Percentiles rank a stretch among this genome's conserved stretches.
Evolutionary conservation across 495 filamentous ascomycete genomes (phyloP).

Genomic region (Daldinia bambusicola): DNA sequence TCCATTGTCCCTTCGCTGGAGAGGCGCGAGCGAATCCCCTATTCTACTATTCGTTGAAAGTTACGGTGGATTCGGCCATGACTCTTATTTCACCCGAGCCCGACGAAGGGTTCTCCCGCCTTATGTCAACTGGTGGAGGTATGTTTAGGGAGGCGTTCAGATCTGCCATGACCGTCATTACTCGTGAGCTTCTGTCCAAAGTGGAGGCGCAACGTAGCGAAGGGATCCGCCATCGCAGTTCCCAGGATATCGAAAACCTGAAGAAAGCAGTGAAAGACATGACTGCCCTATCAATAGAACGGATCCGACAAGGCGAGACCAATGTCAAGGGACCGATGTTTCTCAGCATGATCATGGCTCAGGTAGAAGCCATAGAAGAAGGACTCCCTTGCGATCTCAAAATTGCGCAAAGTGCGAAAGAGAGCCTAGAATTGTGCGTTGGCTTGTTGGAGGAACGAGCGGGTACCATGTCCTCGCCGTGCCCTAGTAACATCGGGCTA

Average conservation of each 20-base stretch:
- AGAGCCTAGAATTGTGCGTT: constrained; percentile 48
- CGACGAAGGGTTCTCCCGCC: constrained; percentile 52
- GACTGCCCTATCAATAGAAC: constrained; percentile 49
- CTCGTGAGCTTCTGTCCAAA: constrained; percentile 53
- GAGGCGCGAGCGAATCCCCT: constrained; percentile 60
- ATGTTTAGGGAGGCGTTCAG: constrained; percentile 61
- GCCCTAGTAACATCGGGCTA: constrained; percentile 18
- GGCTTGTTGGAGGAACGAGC: constrained; percentile 39
- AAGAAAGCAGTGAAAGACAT: constrained; percentile 51
- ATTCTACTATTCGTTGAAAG: constrained; percentile 67
- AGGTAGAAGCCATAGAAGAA: constrained; percentile 51
- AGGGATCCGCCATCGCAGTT: constrained; percentile 43
- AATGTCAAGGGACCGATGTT: constrained; percentile 63
- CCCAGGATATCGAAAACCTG: constrained; percentile 45
- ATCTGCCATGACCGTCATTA: constrained; percentile 49
- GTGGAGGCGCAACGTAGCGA: constrained; percentile 47
- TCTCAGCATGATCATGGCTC: constrained; percentile 56
- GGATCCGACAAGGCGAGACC: constrained; percentile 60
- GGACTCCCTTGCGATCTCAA: constrained; percentile 39
- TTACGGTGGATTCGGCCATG: constrained; percentile 62
- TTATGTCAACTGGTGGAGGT: constrained; percentile 58
- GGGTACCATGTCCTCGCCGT: constrained; percentile 13
- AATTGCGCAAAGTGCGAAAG: constrained; percentile 40
- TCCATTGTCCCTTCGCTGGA: constrained; percentile 65
- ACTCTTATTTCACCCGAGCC: constrained; percentile 60